These are phyloP conservation scores for Microsporum audouinii DNA, from an alignment of 2,329 filamentous ascomycete genomes.

Conservation along the genomic window DNA sequence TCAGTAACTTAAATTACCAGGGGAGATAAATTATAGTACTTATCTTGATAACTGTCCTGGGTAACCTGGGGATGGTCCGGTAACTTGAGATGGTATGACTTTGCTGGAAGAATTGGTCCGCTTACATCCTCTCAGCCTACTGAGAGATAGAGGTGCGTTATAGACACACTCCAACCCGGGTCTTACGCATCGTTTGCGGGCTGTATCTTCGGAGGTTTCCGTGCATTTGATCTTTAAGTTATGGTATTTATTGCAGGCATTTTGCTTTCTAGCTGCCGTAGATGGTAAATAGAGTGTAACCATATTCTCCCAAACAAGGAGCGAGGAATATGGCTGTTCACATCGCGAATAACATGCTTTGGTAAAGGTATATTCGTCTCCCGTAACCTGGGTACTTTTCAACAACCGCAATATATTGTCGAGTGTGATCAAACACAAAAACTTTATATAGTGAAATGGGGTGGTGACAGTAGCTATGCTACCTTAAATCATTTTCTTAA, in stretches of 20 bases:
- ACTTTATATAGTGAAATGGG: no score
- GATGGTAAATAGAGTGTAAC: not conserved
- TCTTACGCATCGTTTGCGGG: not conserved
- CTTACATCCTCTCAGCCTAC: not conserved
- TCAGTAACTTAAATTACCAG: not conserved
- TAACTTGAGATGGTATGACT: not conserved
- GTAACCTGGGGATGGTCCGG: not conserved
- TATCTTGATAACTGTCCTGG: not conserved
- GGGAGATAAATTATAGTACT: not conserved
- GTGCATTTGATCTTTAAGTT: conserved; percentile 1
- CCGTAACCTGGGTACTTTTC: not conserved
- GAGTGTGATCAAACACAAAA: not conserved
- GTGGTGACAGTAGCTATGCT: not conserved
- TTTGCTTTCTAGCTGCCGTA: not conserved
- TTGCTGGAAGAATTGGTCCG: not conserved
- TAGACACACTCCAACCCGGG: not conserved
- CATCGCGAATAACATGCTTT: not conserved
- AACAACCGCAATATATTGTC: not conserved
- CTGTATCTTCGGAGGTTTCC: not conserved
- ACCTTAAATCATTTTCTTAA: not conserved
- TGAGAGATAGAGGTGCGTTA: not conserved
- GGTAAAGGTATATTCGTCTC: not conserved
- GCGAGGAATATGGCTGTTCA: not conserved
- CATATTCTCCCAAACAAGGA: not conserved
- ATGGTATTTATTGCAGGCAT: conserved; percentile 5